A percentile compares a stretch with the other conserved stretches of the same genome.
phyloP scores from a whole-genome alignment of 495 filamentous ascomycete species.

The Aspergillus conjunctus region DNA sequence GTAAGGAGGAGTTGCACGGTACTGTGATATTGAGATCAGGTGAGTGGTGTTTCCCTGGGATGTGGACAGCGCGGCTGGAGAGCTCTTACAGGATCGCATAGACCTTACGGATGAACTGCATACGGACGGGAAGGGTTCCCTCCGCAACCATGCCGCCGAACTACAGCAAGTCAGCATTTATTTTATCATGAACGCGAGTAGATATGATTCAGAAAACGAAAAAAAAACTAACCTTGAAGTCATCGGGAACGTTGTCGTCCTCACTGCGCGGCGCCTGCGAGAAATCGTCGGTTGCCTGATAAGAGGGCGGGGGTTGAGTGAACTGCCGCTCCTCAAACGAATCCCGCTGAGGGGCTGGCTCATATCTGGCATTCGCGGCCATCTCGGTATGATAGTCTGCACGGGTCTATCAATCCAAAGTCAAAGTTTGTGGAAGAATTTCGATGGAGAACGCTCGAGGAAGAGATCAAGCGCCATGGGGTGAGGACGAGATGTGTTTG shows the following conservation, averaged over 20 bases:
- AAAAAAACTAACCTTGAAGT: conserved; percentile 87
- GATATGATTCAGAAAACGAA: background rate
- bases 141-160: conserved; percentile 91
- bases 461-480: background rate
- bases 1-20: conserved; percentile 89
- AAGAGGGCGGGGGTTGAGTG: conserved; percentile 82
- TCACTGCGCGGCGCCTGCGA: conserved; percentile 69
- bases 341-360: conserved; percentile 71
- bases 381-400: conserved; percentile 40
- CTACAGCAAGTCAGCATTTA: conserved; percentile 41
- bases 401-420: conserved; percentile 4
- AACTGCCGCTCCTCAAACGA: conserved; percentile 67
- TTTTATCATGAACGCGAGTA: background rate
- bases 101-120: conserved; percentile 96
- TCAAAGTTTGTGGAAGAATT: background rate
- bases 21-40: conserved; percentile 39
- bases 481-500: background rate
- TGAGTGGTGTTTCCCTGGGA: background rate
- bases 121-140: conserved; percentile 90
- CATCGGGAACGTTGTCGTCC: conserved; percentile 90
- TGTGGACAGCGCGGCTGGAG: background rate
- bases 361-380: conserved; percentile 70
- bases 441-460: background rate
- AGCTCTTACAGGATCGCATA: conserved; percentile 73
- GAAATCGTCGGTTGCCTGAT: conserved; percentile 48